phyloP scores from a whole-genome alignment of 345 rosid genomes.

The Rhodamnia rubescens region DNA sequence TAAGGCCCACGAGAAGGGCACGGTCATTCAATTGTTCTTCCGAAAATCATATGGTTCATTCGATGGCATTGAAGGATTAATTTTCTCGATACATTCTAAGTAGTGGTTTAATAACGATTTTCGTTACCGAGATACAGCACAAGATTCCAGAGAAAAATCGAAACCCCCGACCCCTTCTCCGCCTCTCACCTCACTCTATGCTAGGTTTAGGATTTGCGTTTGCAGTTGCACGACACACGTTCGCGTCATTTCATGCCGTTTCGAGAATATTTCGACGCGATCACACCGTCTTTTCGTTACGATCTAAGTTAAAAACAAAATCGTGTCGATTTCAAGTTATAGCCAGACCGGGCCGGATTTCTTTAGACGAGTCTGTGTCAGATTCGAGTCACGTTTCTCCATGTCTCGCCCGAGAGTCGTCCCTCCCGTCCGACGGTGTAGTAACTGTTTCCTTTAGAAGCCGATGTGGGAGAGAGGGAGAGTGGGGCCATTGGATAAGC shows the following conservation, averaged over 20 bases:
- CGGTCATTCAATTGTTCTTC: neutral
- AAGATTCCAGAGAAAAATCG: neutral
- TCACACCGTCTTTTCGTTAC: neutral
- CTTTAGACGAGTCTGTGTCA: accelerated
- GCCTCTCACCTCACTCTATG: too few species aligned
- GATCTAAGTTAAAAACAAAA: neutral
- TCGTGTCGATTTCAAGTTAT: neutral
- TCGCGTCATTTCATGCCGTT: neutral
- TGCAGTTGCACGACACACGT: too few species aligned
- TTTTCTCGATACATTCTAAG: too few species aligned
- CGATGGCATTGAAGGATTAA: too few species aligned
- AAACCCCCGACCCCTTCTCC: neutral
- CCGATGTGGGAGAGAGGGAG: neutral
- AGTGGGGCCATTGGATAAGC: neutral
- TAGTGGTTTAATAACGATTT: too few species aligned
- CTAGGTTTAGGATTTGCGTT: neutral
- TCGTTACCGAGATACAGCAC: neutral
- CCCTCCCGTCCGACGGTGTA: too few species aligned
- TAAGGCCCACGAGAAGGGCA: neutral
- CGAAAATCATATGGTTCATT: too few species aligned
- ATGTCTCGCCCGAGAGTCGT: accelerated
- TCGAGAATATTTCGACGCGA: neutral
- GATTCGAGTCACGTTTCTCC: neutral
- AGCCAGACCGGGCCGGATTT: neutral
- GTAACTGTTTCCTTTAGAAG: too few species aligned